Evolutionary conservation across 768 basidiomycete genomes (phyloP).

Genomic region (Termitomyces bulborhizus): DNA sequence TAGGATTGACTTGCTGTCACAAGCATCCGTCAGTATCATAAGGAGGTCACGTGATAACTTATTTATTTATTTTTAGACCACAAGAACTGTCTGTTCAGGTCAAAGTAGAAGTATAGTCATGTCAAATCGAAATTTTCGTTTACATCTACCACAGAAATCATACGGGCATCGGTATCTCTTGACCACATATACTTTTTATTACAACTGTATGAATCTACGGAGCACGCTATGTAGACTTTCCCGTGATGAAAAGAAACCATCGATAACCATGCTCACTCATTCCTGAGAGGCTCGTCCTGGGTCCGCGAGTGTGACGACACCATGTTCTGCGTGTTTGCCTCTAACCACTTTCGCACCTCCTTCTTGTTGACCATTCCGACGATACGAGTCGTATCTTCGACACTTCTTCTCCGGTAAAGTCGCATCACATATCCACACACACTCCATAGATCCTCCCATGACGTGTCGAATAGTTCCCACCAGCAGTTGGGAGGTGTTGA

Average conservation of each 20-base stretch:
- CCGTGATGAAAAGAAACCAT: background rate
- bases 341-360: slow-evolving; percentile 79
- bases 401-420: slow-evolving; percentile 57
- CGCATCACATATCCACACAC: slow-evolving; percentile 83
- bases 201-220: background rate
- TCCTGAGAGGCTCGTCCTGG: background rate
- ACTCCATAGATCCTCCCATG: slow-evolving; percentile 83
- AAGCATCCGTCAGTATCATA: background rate
- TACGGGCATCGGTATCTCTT: background rate
- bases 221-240: background rate
- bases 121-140: background rate
- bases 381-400: slow-evolving; percentile 36
- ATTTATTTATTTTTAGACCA: background rate
- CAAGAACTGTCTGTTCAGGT: background rate
- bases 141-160: too few relatives aligned
- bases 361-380: slow-evolving; percentile 67
- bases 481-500: slow-evolving; percentile 67
- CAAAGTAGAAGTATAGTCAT: too few relatives aligned
- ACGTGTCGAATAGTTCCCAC: slow-evolving; percentile 93
- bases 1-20: background rate
- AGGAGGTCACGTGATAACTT: background rate
- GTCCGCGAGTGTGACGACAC: background rate
- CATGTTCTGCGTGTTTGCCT: slow-evolving; percentile 29
- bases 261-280: too few relatives aligned
- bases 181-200: background rate